Conservation (phyloP, 2,329 filamentous ascomycete species). For the Elsinoe batatas region DNA sequence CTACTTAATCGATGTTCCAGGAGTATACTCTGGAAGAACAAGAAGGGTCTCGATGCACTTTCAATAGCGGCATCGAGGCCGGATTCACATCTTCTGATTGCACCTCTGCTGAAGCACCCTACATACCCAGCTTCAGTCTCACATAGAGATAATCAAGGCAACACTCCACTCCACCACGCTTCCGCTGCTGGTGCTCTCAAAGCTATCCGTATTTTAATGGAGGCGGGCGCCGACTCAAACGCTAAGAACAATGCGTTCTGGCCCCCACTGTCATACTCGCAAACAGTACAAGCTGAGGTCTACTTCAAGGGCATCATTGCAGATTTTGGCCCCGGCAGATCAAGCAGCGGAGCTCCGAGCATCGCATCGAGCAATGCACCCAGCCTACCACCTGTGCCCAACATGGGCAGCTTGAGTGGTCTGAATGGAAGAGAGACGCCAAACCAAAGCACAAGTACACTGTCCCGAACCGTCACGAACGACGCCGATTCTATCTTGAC, state of each 20-base stretch:
- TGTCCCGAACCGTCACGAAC: not conserved
- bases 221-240: conserved; percentile 66
- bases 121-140: conserved; percentile 26
- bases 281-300: conserved; percentile 72
- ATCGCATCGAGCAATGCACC: not conserved
- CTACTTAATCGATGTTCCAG: conserved; percentile 55
- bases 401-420: not conserved
- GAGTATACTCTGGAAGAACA: conserved; percentile 56
- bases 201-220: conserved; percentile 64
- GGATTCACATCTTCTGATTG: conserved; percentile 32
- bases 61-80: conserved; percentile 17
- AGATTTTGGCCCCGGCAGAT: conserved; percentile 44
- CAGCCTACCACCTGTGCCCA: not conserved
- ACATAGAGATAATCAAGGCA: conserved; percentile 56
- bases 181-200: conserved; percentile 71
- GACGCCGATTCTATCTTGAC: not conserved
- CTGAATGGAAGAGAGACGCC: not conserved
- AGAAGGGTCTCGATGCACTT: conserved; percentile 55
- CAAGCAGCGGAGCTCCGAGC: not conserved
- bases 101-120: conserved; percentile 30
- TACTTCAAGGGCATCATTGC: conserved; percentile 69
- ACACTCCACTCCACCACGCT: conserved; percentile 79
- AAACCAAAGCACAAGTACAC: not conserved
- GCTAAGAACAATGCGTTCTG: conserved; percentile 67
- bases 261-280: conserved; percentile 74